Percentiles rank a stretch among this genome's conserved stretches.
phyloP scores from a whole-genome alignment of 176 grass and related monocot genomes.

The Musa acuminata region DNA sequence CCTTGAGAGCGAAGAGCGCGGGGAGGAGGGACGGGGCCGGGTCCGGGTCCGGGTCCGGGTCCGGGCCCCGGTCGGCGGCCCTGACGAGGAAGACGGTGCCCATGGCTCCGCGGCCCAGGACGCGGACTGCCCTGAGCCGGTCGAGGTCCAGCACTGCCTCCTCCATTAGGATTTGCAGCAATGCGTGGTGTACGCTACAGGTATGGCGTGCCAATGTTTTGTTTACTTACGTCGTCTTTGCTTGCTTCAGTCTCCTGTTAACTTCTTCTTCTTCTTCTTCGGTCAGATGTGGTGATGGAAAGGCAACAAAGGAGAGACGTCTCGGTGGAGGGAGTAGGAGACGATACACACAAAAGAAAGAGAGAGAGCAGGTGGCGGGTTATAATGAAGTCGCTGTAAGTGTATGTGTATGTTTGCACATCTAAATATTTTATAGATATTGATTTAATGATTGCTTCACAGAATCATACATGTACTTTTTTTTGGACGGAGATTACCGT shows the following conservation, averaged over 20 bases:
- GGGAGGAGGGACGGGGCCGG: neutral
- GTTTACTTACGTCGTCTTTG: neutral
- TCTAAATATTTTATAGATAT: neutral
- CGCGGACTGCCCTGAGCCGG: constrained; percentile 56
- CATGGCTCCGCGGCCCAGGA: constrained; percentile 90
- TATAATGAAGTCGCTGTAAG: neutral
- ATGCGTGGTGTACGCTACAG: neutral
- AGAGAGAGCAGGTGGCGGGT: neutral
- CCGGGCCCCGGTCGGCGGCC: neutral
- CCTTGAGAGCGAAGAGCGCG: constrained; percentile 76
- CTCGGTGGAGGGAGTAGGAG: too few species aligned
- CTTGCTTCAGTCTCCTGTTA: neutral
- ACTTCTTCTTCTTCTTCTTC: neutral
- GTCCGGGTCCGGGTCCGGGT: too few species aligned
- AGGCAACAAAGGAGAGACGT: too few species aligned
- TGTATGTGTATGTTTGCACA: neutral
- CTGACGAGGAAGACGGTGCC: constrained; percentile 84
- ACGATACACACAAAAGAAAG: neutral
- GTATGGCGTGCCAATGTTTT: neutral
- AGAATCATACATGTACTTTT: neutral
- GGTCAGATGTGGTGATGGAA: neutral
- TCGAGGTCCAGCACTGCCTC: constrained; percentile 80
- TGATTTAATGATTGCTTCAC: neutral
- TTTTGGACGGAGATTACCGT: neutral
- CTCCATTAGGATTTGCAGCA: neutral